Conservation (phyloP, 2,329 filamentous ascomycete species). For the Periglandula ipomoeae region DNA sequence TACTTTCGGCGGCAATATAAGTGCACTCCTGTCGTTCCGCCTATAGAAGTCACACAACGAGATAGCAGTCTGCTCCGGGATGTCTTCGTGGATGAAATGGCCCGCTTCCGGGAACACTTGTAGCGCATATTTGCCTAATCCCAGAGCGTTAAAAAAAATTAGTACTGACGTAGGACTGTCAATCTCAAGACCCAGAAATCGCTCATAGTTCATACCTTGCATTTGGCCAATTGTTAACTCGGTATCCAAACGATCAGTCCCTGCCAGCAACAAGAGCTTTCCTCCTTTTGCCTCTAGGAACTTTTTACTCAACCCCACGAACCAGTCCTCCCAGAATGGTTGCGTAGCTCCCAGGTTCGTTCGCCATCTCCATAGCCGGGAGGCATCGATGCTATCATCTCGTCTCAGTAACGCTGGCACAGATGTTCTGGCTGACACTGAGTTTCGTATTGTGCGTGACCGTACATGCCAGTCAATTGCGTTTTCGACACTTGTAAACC, state of each 20-base stretch:
- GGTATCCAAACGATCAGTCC: conserved; percentile 82
- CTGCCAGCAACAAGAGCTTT: conserved; percentile 76
- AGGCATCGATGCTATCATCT: conserved; percentile 26
- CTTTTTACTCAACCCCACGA: conserved; percentile 76
- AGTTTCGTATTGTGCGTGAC: conserved; percentile 77
- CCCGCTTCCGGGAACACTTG: conserved; percentile 92
- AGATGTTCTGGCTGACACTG: conserved; percentile 72
- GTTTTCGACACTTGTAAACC: conserved; percentile 67
- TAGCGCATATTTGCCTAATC: conserved; percentile 77
- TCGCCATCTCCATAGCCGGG: conserved; percentile 66
- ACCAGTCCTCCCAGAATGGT: conserved; percentile 93
- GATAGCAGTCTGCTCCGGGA: conserved; percentile 80
- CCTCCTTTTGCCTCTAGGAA: conserved; percentile 76
- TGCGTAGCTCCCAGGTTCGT: conserved; percentile 79
- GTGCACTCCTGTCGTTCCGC: conserved; percentile 73
- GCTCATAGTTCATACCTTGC: conserved; percentile 54
- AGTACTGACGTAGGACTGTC: too few relatives aligned
- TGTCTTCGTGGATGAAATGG: conserved; percentile 94
- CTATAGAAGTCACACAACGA: conserved; percentile 85
- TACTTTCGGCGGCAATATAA: conserved; percentile 90
- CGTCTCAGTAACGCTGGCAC: conserved; percentile 69
- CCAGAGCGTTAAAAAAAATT: too few relatives aligned
- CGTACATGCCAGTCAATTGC: conserved; percentile 93
- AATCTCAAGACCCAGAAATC: background rate
- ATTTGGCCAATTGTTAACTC: conserved; percentile 94